Conservation (phyloP, 2,329 filamentous ascomycete genomes). For the Polychaeton citri region DNA sequence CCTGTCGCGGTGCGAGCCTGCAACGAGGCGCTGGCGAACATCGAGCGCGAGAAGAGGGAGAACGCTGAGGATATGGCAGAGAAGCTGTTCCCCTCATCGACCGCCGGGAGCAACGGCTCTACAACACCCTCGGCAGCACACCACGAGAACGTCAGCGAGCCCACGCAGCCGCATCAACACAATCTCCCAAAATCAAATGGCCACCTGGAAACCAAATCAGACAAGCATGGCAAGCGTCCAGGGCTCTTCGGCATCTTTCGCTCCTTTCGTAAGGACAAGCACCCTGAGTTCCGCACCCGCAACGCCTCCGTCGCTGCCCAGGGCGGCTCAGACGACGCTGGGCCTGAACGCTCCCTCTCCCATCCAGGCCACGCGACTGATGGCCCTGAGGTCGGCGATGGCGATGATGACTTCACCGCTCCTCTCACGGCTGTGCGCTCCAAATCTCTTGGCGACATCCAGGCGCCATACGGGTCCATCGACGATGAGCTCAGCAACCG, state of each 20-base stretch:
- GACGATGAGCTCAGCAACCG: conserved; percentile 7
- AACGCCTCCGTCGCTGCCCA: conserved; percentile 5
- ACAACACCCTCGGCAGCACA: too few relatives aligned
- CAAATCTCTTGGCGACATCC: conserved; percentile 7
- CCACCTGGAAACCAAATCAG: neutral
- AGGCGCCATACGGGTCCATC: conserved; percentile 1
- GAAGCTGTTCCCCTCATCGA: too few relatives aligned
- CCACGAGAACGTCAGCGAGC: too few relatives aligned
- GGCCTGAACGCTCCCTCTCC: conserved; percentile 16
- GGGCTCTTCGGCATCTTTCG: conserved; percentile 15
- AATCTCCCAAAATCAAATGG: too few relatives aligned
- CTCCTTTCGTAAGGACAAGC: conserved; percentile 10
- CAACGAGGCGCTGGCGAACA: conserved; percentile 30
- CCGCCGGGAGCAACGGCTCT: too few relatives aligned
- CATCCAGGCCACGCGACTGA: conserved; percentile 5
- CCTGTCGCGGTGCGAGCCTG: conserved; percentile 31
- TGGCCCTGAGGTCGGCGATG: neutral
- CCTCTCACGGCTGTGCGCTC: conserved; percentile 5
- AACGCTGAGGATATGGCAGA: conserved; percentile 1
- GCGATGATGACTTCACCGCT: neutral
- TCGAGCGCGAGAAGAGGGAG: conserved; percentile 21
- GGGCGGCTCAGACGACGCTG: conserved; percentile 7
- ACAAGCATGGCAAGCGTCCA: conserved; percentile 9
- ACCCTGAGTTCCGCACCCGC: conserved; percentile 2
- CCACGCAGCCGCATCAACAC: too few relatives aligned